Percentiles rank a stretch among this genome's conserved stretches.
Conservation (phyloP, 345 rosid genomes). For the Linum tenue region DNA sequence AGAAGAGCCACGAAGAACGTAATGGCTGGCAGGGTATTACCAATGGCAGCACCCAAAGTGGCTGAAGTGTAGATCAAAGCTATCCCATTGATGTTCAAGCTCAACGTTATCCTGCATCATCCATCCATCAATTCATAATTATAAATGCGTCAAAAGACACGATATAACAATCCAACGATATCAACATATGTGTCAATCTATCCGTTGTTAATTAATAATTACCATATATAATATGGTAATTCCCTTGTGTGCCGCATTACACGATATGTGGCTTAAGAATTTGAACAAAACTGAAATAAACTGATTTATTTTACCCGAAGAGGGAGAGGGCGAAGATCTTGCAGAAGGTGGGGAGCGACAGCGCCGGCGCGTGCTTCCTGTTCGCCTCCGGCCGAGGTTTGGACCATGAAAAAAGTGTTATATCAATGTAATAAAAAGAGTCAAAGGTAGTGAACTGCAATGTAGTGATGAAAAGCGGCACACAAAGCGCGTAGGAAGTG, state of each 20-base stretch:
- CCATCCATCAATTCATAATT: too few species aligned
- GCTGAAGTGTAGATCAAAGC: constrained; percentile 72
- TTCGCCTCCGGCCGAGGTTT: background rate
- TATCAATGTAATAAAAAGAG: background rate
- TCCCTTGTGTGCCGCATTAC: too few species aligned
- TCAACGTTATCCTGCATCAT: constrained; percentile 52
- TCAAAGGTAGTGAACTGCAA: background rate
- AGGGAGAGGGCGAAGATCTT: constrained; percentile 71
- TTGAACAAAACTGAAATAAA: background rate
- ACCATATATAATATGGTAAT: too few species aligned
- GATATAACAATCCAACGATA: too few species aligned
- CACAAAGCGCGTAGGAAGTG: too few species aligned
- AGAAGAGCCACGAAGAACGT: constrained; percentile 82
- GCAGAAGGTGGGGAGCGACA: constrained; percentile 57
- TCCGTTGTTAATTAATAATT: too few species aligned
- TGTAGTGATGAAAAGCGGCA: too few species aligned
- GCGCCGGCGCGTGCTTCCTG: constrained; percentile 69
- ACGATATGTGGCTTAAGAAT: background rate
- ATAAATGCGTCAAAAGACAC: too few species aligned
- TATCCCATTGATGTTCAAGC: constrained; percentile 55
- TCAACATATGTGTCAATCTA: too few species aligned
- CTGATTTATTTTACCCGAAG: constrained; percentile 46
- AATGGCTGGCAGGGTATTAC: constrained; percentile 75
- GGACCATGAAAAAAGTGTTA: background rate
- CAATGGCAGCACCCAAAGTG: constrained; percentile 76